A percentile compares a stretch with the other conserved stretches of the same genome.
These are phyloP conservation scores for Diplodia mutila DNA, from an alignment of 2,329 filamentous ascomycete species.

Conservation along the genomic window DNA sequence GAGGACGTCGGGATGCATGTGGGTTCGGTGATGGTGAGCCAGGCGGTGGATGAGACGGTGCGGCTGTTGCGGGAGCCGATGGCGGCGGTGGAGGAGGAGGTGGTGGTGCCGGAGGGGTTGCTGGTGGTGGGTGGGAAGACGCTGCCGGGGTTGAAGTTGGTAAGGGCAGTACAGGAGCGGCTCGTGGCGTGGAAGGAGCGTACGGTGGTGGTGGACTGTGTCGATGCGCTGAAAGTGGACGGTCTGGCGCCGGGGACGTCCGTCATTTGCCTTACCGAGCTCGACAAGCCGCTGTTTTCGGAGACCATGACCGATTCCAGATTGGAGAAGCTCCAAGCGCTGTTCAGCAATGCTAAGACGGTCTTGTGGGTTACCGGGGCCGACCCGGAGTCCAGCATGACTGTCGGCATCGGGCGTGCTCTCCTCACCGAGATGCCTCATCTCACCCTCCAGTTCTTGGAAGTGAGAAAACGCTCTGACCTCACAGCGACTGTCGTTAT, in stretches of 20 bases:
- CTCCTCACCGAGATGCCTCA: slow-evolving; percentile 28
- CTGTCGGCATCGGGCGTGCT: slow-evolving; percentile 30
- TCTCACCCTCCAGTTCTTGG: slow-evolving; percentile 32
- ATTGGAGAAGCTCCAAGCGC: background rate
- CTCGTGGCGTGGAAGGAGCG: background rate
- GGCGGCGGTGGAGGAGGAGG: background rate
- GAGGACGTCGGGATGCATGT: background rate
- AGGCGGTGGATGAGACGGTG: slow-evolving; percentile 30
- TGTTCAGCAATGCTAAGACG: background rate
- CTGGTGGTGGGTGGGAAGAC: background rate
- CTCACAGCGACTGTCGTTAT: background rate
- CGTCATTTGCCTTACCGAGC: slow-evolving; percentile 8
- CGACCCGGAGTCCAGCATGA: background rate
- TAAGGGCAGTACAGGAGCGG: background rate
- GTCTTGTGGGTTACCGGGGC: slow-evolving; percentile 8
- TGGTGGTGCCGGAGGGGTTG: background rate
- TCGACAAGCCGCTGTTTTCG: slow-evolving; percentile 1
- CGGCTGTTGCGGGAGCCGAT: slow-evolving; percentile 28
- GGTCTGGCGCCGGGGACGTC: background rate
- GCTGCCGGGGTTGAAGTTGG: slow-evolving; percentile 1
- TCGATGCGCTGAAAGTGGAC: background rate
- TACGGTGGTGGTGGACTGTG: background rate
- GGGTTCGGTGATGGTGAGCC: slow-evolving; percentile 27
- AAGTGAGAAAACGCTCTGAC: slow-evolving; percentile 24
- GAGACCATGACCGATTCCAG: background rate